Evolutionary conservation across 208 protist species (phyloP), one percentile per base, ranked within the genome.

Genomic region (Herpetomonas samuelpessoai): DNA sequence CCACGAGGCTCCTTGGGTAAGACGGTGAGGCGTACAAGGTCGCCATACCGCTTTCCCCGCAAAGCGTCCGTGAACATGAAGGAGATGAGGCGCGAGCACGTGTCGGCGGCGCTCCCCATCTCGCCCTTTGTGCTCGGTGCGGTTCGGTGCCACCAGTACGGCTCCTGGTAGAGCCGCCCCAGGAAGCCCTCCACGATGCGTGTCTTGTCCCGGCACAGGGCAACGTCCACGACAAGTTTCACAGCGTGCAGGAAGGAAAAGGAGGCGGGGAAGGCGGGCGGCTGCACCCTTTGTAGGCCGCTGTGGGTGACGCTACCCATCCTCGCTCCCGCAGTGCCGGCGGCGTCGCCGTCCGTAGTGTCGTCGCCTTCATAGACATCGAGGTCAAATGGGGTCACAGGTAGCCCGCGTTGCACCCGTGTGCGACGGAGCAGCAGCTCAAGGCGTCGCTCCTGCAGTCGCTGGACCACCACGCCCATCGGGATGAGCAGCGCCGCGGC

Each of bases 181-280:
- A 95, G 59, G 64, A 95, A 95, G 25, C 64, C 62, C 44, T 79
- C 59, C 41, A 95, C 73, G 39, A 92, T 65, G 4, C 83, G 81
- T n/a, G 78, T 77, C 53, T 68, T 75, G 63, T 95, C 86, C 19
- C 86, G 81, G 61, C 70, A 90, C 21, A 95, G 76, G 2, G 83
- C 85, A 0, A 95, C 70, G 66, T 92, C 86, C 3, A 91, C 41
- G n/a, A 94, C 28, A 0, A 94, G 68, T 51, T 73, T 73, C 44
- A 91, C 53, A 0, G 78, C 76, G 16, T 86, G 47, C 3, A 71
- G 54, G 39, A 81, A 69, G 38, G 60, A 76, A 39, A 64, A 76
- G 18, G 58, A 14, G 14, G 47, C 50, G 0, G 47, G 28, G 9
- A 51, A 14, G 14, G 38, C 25, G 44, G 4, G 9, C 22, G 35